A percentile compares a stretch with the other conserved stretches of the same genome.
Evolutionary conservation across 805 yeast genomes (phyloP).

Genomic region (Pichia rugopelliculosa): DNA sequence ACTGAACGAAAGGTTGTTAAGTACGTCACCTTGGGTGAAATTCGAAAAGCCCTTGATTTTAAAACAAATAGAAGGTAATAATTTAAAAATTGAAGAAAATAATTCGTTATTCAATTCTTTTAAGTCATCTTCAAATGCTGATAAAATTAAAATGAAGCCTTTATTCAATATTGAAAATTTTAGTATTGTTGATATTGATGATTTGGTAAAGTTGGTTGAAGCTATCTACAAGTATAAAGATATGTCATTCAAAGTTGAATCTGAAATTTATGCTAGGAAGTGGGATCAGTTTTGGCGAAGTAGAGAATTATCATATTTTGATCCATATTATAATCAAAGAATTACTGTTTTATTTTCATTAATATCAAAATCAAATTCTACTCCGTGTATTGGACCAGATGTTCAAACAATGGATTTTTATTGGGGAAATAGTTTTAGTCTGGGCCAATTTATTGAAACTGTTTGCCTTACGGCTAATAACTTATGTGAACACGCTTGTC

Average conservation of each 20-base stretch:
- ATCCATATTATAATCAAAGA: slow-evolving; percentile 68
- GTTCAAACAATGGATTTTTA: slow-evolving; percentile 79
- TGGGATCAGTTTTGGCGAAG: slow-evolving; percentile 55
- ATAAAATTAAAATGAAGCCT: not conserved
- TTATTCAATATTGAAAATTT: slow-evolving; percentile 12
- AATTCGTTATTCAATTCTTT: not conserved
- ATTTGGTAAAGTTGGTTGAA: slow-evolving; percentile 32
- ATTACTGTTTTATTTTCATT: slow-evolving; percentile 73
- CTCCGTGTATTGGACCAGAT: slow-evolving; percentile 91
- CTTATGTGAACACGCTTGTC: slow-evolving; percentile 78
- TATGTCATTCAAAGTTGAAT: slow-evolving; percentile 24
- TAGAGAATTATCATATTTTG: slow-evolving; percentile 45
- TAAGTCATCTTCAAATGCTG: not conserved
- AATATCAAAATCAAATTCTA: slow-evolving; percentile 75
- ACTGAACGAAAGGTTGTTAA: slow-evolving; percentile 49
- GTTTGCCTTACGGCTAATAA: slow-evolving; percentile 58
- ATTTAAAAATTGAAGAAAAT: slow-evolving; percentile 19
- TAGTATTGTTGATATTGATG: slow-evolving; percentile 15
- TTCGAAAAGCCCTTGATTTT: slow-evolving; percentile 53
- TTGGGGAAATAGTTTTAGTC: slow-evolving; percentile 81
- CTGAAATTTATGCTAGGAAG: slow-evolving; percentile 39
- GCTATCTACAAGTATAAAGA: slow-evolving; percentile 24
- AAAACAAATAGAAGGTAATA: slow-evolving; percentile 19
- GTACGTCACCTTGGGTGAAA: slow-evolving; percentile 79
- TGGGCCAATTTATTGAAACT: slow-evolving; percentile 85